Conservation (phyloP, 2,329 filamentous ascomycete genomes). For the Coniosporium tulheliwenetii region DNA sequence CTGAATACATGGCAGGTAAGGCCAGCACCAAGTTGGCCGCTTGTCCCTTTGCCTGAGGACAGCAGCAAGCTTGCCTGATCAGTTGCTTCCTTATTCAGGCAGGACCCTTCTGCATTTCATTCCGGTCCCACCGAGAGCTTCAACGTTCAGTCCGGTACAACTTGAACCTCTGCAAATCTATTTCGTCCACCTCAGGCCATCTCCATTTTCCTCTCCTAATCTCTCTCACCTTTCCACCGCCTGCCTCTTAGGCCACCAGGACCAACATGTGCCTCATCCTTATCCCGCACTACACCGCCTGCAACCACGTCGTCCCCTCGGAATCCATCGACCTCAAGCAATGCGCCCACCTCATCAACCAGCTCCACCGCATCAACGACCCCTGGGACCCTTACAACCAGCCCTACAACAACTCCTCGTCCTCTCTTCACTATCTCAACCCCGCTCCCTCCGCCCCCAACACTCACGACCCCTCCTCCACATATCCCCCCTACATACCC, state of each 20-base stretch:
- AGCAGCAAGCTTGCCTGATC: too few relatives aligned
- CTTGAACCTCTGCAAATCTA: neutral
- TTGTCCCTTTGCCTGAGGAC: too few relatives aligned
- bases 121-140: neutral
- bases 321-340: neutral
- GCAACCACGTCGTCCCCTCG: neutral
- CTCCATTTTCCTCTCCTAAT: neutral
- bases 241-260: neutral
- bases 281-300: neutral
- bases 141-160: neutral
- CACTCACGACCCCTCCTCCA: too few relatives aligned
- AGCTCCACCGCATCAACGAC: neutral
- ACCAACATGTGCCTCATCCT: neutral
- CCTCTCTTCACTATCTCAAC: too few relatives aligned
- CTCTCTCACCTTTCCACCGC: neutral
- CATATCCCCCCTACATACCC: too few relatives aligned
- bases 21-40: too few relatives aligned
- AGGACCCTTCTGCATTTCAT: neutral
- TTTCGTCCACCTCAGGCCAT: neutral
- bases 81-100: too few relatives aligned
- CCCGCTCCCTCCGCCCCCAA: too few relatives aligned
- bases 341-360: neutral
- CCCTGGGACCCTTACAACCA: neutral
- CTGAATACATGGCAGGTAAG: too few relatives aligned
- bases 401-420: too few relatives aligned